Base-by-base conservation (phyloP, 1,284 basidiomycete species). In the Papiliotrema flavescens region DNA sequence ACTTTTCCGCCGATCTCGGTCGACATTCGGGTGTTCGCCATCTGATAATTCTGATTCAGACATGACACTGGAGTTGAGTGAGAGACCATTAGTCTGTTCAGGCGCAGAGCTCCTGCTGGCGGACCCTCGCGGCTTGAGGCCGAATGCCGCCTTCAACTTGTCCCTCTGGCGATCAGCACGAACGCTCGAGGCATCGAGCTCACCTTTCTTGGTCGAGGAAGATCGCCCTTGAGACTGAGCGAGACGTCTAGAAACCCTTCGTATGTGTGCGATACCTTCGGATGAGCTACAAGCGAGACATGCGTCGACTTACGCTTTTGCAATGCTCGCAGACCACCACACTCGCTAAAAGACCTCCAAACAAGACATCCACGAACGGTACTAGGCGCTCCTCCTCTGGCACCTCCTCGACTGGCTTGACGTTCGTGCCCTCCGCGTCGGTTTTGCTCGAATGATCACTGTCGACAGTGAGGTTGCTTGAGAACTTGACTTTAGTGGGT, bases 191-290 rank as follows among this genome's bases (percentile, higher is more conserved):
- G n/a, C n/a, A 11, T n/a, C 14, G 36, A 20, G 45, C 62, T 46
- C 41, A 60, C 60, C 53, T 71, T 71, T 42, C 69, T 52, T 2
- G 61, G 54, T 37, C 61, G 56, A 5, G 66, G 63, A 14, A 61
- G 63, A 46, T 69, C 67, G 2, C 60, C 88, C 1, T 86, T 83
- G 70, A 89, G 87, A 69, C 94, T 86, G 66, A 97, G 80, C 47
- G 89, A 90, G 63, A 97, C 85, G 75, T 96, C 93, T 71, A 89
- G 87, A 73, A 97, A 97, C 67, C 93, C 90, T 74, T 94, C 90
- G 68, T 89, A 89, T 13, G 90, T 94, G 63, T 90, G 86, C 3
- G 90, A 94, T 50, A 94, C 82, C 75, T 90, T 15, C 35, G n/a
- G 17, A 24, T 9, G 15, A 15, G 22, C 23, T n/a, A 17, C 20